These are phyloP conservation scores for Volvox africanus DNA, from an alignment of 139 green algal genomes.

Conservation along the genomic window DNA sequence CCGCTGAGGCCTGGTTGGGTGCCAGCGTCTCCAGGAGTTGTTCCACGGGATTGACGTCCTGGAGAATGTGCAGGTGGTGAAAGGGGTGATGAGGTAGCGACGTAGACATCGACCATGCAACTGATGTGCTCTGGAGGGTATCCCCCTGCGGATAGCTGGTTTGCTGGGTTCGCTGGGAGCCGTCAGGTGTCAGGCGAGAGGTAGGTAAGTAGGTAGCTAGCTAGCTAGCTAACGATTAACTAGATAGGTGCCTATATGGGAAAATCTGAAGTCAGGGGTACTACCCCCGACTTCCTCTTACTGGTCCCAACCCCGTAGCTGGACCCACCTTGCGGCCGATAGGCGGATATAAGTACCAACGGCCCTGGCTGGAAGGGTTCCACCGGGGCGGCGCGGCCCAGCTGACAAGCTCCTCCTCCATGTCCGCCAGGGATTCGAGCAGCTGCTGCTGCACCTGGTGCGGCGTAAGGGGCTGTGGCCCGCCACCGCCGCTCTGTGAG, in stretches of 20 bases:
- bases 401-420: conserved; percentile 10
- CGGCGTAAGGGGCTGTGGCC: background rate
- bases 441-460: conserved; percentile 25
- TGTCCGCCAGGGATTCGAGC: background rate
- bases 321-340: conserved; percentile 28
- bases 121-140: no score
- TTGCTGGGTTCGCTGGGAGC: no score
- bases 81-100: no score
- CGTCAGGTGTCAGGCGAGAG: no score
- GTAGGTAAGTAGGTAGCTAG: no score
- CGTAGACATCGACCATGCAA: no score
- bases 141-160: no score
- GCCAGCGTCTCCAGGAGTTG: conserved; percentile 17
- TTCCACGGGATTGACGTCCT: conserved; percentile 33
- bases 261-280: no score
- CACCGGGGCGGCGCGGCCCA: conserved; percentile 20
- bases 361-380: conserved; percentile 22
- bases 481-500: background rate
- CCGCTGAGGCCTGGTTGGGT: background rate
- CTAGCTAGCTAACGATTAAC: no score
- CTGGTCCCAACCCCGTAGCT: no score
- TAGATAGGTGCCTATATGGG: no score
- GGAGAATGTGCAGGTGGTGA: background rate
- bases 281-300: no score
- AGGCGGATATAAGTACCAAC: conserved; percentile 41